These are phyloP conservation scores for Hymenoscyphus fructigenus DNA, from an alignment of 2,329 filamentous ascomycete species.

Conservation along the genomic window DNA sequence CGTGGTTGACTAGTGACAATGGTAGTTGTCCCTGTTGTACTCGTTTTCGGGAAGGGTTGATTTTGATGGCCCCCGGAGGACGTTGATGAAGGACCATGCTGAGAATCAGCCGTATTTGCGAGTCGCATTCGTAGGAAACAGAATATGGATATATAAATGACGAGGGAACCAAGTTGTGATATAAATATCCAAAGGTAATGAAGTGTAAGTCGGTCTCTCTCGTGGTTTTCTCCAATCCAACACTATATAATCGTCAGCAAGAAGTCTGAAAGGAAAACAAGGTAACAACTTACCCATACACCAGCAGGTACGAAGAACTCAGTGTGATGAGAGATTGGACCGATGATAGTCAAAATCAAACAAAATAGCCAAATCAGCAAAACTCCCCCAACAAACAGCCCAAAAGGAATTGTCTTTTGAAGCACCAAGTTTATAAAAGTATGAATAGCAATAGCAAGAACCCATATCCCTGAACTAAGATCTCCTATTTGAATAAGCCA, in stretches of 20 bases:
- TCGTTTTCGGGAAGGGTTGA: slow-evolving; percentile 7
- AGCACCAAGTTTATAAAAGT: slow-evolving; percentile 53
- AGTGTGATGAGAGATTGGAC: slow-evolving; percentile 43
- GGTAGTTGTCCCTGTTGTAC: slow-evolving; percentile 20
- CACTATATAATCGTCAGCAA: slow-evolving; percentile 39
- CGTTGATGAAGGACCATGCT: neutral
- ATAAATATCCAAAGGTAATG: slow-evolving; percentile 58
- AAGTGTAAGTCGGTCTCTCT: slow-evolving; percentile 47
- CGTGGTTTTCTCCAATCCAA: slow-evolving; percentile 50
- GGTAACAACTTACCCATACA: slow-evolving; percentile 43
- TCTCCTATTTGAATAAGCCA: slow-evolving; percentile 56
- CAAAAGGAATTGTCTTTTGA: slow-evolving; percentile 42
- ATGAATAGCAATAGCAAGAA: slow-evolving; percentile 52
- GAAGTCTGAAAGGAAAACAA: neutral
- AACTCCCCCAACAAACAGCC: slow-evolving; percentile 39
- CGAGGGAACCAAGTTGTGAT: slow-evolving; percentile 50
- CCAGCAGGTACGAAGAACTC: slow-evolving; percentile 51
- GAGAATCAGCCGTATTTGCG: slow-evolving; percentile 2
- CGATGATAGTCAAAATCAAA: slow-evolving; percentile 42
- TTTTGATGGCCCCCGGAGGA: neutral
- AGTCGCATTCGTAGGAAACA: slow-evolving; percentile 33
- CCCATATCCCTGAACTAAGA: slow-evolving; percentile 52
- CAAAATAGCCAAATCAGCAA: slow-evolving; percentile 40
- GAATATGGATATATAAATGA: slow-evolving; percentile 46
- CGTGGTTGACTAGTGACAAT: slow-evolving; percentile 9